phyloP scores from a whole-genome alignment of 129 eudicot genomes.

The Flaveria sonorensis region DNA sequence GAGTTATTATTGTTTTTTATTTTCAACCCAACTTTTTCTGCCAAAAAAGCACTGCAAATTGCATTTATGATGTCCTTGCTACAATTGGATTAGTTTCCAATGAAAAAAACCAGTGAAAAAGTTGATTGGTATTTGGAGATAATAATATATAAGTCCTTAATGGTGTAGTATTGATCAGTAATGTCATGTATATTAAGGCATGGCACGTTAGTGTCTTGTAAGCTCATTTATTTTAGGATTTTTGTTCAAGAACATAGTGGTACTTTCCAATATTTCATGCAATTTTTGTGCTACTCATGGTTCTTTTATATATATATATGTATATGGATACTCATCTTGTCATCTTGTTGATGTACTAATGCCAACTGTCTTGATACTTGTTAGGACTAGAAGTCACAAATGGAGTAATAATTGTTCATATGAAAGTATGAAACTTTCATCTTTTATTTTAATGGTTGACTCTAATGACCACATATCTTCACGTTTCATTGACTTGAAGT shows the following conservation, averaged over 20 bases:
- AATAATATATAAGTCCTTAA: background rate
- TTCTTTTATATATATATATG: background rate
- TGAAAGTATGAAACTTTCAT: constrained; percentile 2
- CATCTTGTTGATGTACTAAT: constrained; percentile 5
- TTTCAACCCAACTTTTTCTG: background rate
- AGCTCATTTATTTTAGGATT: constrained; percentile 17
- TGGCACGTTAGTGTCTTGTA: background rate
- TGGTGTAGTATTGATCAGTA: background rate
- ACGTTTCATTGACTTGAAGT: background rate
- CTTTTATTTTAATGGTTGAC: background rate
- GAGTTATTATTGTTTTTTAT: constrained; percentile 9
- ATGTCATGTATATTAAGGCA: constrained; percentile 4
- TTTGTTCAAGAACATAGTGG: constrained; percentile 13
- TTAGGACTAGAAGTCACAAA: background rate
- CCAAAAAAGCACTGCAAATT: background rate
- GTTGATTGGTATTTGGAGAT: background rate
- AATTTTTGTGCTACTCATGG: constrained; percentile 2
- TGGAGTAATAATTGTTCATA: background rate
- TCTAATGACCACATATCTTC: background rate
- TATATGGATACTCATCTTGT: background rate
- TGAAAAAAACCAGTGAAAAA: constrained; percentile 3
- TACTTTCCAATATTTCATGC: background rate
- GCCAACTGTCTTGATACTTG: constrained; percentile 4
- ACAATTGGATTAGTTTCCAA: constrained; percentile 12
- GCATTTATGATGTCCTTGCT: constrained; percentile 25